These are phyloP conservation scores for Scedosporium dehoogii DNA, from an alignment of 2,329 filamentous ascomycete species.

Conservation along the genomic window DNA sequence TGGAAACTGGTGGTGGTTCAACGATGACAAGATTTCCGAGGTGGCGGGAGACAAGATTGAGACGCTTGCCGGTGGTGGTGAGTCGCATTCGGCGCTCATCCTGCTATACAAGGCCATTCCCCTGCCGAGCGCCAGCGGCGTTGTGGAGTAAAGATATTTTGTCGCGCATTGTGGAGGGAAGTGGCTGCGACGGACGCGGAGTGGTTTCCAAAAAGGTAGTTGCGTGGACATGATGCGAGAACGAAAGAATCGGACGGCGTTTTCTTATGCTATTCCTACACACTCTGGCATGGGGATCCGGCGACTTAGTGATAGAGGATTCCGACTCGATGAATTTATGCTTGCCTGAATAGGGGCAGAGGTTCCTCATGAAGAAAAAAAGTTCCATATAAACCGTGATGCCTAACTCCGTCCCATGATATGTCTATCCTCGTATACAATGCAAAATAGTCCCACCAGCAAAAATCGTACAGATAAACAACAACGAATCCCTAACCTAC, in stretches of 20 bases:
- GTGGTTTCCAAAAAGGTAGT: no score
- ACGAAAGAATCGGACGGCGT: neutral
- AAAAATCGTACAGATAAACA: neutral
- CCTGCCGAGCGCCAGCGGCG: conserved; percentile 48
- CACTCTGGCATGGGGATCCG: neutral
- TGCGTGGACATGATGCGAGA: neutral
- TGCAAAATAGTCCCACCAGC: no score
- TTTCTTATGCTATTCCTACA: neutral
- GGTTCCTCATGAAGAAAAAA: no score
- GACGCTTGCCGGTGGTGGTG: conserved; percentile 78
- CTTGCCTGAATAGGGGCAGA: neutral
- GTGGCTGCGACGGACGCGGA: conserved; percentile 8
- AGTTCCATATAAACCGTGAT: no score
- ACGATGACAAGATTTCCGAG: conserved; percentile 93
- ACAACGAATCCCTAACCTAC: neutral
- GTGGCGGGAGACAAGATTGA: conserved; percentile 88
- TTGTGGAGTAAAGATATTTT: conserved; percentile 9
- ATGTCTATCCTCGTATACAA: no score
- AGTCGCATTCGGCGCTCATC: conserved; percentile 75
- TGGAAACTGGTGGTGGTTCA: conserved; percentile 99
- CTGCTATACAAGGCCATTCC: conserved; percentile 68
- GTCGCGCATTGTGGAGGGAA: conserved; percentile 14
- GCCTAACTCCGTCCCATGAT: neutral
- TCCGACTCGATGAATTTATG: neutral
- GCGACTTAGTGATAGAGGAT: neutral